These are phyloP conservation scores for Botrytis medusae DNA, from an alignment of 2,329 filamentous ascomycete genomes.

Conservation along the genomic window DNA sequence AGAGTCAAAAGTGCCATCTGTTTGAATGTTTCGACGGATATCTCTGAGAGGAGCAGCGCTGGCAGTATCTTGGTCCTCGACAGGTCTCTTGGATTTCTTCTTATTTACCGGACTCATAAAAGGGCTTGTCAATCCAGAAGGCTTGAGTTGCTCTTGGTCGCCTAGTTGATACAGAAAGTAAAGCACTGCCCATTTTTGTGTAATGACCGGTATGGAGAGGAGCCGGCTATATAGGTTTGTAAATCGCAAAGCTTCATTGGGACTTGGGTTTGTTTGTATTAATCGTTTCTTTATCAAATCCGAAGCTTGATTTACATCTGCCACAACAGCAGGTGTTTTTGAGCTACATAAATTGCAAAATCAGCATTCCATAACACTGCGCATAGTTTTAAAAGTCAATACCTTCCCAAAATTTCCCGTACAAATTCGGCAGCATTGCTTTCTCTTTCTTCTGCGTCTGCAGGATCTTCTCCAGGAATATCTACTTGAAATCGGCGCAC, in stretches of 20 bases:
- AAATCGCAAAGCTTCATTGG: conserved; percentile 75
- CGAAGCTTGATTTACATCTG: conserved; percentile 79
- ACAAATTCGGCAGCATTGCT: conserved; percentile 58
- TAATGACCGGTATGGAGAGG: conserved; percentile 84
- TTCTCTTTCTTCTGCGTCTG: conserved; percentile 66
- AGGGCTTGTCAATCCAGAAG: conserved; percentile 36
- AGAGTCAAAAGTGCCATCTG: conserved; percentile 27
- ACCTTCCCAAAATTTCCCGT: conserved; percentile 46
- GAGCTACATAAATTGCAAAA: conserved; percentile 30
- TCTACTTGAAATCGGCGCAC: conserved; percentile 71
- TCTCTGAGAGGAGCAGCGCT: conserved; percentile 19
- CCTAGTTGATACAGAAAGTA: conserved; percentile 85
- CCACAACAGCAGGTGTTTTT: conserved; percentile 38
- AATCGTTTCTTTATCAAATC: conserved; percentile 90
- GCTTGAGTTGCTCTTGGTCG: conserved; percentile 39
- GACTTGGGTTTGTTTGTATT: conserved; percentile 72
- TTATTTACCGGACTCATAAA: conserved; percentile 39
- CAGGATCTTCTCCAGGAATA: conserved; percentile 64
- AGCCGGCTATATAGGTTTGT: conserved; percentile 88
- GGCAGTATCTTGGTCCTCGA: conserved; percentile 12
- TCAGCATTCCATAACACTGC: conserved; percentile 16
- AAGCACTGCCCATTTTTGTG: conserved; percentile 95
- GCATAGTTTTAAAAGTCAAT: conserved; percentile 11
- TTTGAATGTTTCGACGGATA: conserved; percentile 25
- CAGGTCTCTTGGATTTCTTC: neutral